phyloP scores from a whole-genome alignment of 257 asterid species.

The Jacaranda mimosifolia region DNA sequence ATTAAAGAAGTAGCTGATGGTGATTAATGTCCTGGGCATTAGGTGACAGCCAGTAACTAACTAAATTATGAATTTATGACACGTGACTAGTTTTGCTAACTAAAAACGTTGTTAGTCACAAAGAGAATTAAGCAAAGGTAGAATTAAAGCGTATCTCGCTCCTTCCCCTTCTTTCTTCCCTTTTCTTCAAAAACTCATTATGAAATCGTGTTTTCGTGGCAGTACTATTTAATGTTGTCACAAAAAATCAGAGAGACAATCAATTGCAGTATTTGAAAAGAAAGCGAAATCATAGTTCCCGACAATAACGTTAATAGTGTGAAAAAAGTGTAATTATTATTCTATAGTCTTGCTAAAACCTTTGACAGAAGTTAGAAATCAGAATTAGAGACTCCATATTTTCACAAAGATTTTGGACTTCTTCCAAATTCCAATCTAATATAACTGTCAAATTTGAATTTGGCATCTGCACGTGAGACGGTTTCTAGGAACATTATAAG shows the following conservation, averaged over 20 bases:
- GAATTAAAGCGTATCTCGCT: not conserved
- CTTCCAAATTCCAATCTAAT: not conserved
- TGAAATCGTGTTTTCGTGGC: not conserved
- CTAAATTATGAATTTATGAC: not conserved
- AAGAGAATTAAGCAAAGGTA: not conserved
- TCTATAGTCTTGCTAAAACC: not conserved
- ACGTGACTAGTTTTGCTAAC: not conserved
- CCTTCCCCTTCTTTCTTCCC: not conserved
- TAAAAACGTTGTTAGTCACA: not conserved
- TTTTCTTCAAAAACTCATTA: not conserved
- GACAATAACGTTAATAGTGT: not conserved
- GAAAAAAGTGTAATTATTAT: not conserved
- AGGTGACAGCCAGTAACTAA: not conserved
- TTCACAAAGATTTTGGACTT: not conserved
- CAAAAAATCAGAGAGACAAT: not conserved
- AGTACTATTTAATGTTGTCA: not conserved
- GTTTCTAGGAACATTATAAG: too few species aligned
- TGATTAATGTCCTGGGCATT: not conserved
- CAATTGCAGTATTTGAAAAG: not conserved
- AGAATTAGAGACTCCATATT: not conserved
- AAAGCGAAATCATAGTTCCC: not conserved
- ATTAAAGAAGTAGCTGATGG: not conserved
- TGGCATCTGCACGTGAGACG: not conserved
- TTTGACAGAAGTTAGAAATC: not conserved
- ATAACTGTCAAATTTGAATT: constrained; percentile 1